Percentiles rank a stretch among this genome's conserved stretches.
Conservation (phyloP, 2,329 filamentous ascomycete genomes). For the Ophiognomonia clavigignenti-juglandacearum region DNA sequence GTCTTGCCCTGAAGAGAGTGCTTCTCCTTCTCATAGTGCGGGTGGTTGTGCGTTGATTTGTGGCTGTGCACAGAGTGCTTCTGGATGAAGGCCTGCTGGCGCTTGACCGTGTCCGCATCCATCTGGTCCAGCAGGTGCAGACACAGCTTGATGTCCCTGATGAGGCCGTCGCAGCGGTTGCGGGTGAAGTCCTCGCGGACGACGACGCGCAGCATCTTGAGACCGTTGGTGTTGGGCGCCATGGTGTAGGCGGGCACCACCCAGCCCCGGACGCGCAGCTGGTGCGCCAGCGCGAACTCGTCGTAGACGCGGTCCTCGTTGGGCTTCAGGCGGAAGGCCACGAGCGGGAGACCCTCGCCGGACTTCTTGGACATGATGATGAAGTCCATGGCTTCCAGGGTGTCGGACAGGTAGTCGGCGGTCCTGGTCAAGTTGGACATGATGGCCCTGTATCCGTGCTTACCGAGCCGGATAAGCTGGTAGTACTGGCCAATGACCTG, state of each 20-base stretch:
- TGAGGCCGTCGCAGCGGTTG: constrained; percentile 71
- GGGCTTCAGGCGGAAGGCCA: constrained; percentile 75
- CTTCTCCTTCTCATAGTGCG: constrained; percentile 62
- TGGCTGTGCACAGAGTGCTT: constrained; percentile 49
- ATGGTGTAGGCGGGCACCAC: constrained; percentile 95
- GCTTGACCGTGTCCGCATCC: constrained; percentile 66
- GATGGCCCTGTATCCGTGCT: constrained; percentile 85
- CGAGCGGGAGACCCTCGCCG: constrained; percentile 78
- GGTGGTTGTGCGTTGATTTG: constrained; percentile 48
- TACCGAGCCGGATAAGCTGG: constrained; percentile 90
- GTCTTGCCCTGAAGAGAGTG: constrained; percentile 87
- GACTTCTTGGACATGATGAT: constrained; percentile 78
- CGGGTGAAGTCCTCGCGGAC: constrained; percentile 89
- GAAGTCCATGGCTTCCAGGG: constrained; percentile 73
- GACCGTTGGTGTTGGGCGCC: constrained; percentile 76
- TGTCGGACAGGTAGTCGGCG: constrained; percentile 76
- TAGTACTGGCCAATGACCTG: constrained; percentile 98
- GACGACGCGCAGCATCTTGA: constrained; percentile 91
- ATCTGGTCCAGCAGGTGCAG: constrained; percentile 66
- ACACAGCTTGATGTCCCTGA: constrained; percentile 75
- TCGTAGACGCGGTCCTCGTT: constrained; percentile 59
- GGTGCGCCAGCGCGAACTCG: constrained; percentile 77
- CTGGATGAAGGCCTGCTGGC: constrained; percentile 62
- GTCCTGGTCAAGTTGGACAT: constrained; percentile 92
- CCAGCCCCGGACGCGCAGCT: constrained; percentile 83